Base-by-base conservation (phyloP, 106 monocot genomes). In the Agapanthus africanus region DNA sequence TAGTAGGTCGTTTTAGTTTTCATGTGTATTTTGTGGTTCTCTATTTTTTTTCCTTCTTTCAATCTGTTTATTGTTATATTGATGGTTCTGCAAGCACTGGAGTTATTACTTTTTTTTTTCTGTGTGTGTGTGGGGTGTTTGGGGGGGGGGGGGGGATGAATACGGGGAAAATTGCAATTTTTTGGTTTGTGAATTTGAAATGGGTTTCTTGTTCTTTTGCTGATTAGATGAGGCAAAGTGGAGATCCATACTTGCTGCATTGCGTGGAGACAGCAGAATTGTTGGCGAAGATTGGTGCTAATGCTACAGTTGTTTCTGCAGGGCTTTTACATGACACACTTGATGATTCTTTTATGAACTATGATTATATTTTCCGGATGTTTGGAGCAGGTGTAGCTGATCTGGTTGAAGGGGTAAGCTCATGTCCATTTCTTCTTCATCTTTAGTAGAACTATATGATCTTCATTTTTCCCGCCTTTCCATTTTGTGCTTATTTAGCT, bases 231-330 rank as follows among this genome's bases (percentile, higher is more conserved):
- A 81, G 97, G 57, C 88, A 79, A 8, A 89, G 82, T 66, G 97
- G 97, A 5, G 89, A 86, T 78, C 97, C 88, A 5, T 97, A 97
- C 75, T 78, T 97, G 70, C 79, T 92, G 75, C 97, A 97, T 74
- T 97, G 97, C 72, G 82, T 97, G 79, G 97, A 97, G 86, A 97
- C 97, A 0, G 92, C 92, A 0, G 74, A 92, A 36, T 68, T 92
- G 41, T 69, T 97, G 35, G 97, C 97, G 13, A 74, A 73, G 40
- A 71, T 92, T 30, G 97, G 97, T 63, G 97, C 87, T 64, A 87
- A 84, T 81, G 49, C 80, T 18, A 87, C 89, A 3, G 84, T 97
- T 56, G 91, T 92, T 39, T 81, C 97, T 76, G 91, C 97, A 11
- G 92, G 97, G 41, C 89, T 97, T 70, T 79, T 97, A 42, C 97